These are phyloP conservation scores for Penicillium sp. DNA, from an alignment of 2,329 filamentous ascomycete species.

Conservation along the genomic window DNA sequence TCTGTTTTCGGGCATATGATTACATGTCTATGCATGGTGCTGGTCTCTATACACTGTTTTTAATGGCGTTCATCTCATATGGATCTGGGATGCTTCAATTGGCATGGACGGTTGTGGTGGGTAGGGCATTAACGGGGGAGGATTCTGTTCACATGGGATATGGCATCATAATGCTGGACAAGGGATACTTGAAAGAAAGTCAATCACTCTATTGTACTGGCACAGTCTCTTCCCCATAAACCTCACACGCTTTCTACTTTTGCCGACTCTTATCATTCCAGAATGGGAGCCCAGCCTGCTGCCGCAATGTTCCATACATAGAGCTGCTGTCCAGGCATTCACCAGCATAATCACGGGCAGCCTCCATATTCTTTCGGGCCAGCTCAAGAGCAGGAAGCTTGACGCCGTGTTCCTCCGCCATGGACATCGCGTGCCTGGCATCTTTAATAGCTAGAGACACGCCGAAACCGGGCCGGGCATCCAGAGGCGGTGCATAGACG, in stretches of 20 bases:
- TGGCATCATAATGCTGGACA: not conserved
- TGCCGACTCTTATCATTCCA: constrained; percentile 46
- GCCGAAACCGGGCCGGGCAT: constrained; percentile 42
- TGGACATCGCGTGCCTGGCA: constrained; percentile 40
- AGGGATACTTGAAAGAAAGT: not conserved
- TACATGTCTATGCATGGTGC: not conserved
- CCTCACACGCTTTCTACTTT: constrained; percentile 6
- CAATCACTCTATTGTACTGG: constrained; percentile 10
- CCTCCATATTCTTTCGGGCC: constrained; percentile 42
- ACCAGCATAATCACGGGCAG: constrained; percentile 41
- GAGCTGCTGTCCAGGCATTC: constrained; percentile 45
- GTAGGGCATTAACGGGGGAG: not conserved
- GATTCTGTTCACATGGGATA: not conserved
- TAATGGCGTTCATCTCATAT: not conserved
- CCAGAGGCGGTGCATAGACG: constrained; percentile 45
- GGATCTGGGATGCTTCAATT: not conserved
- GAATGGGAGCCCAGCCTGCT: constrained; percentile 42
- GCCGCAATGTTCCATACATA: constrained; percentile 44
- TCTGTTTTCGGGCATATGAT: constrained; percentile 4
- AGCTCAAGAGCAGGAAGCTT: constrained; percentile 40
- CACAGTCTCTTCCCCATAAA: not conserved
- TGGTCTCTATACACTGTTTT: not conserved
- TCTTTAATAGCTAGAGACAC: constrained; percentile 46
- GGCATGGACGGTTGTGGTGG: not conserved
- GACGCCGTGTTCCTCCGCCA: constrained; percentile 38